Conservation (phyloP, 352 stramenopile genomes). For the Phytophthora podocarpi region DNA sequence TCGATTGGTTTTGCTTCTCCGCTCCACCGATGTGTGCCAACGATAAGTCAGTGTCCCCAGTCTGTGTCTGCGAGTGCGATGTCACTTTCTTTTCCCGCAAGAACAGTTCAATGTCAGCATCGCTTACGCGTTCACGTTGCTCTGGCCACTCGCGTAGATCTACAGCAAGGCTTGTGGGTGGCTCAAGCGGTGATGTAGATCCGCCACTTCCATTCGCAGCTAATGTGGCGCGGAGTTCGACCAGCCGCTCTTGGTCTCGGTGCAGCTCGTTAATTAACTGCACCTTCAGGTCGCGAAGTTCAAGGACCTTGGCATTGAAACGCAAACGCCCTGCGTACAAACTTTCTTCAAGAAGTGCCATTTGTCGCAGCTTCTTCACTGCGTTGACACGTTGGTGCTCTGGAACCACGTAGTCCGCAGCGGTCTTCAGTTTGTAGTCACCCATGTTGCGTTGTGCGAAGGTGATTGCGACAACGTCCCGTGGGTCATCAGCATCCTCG, state of each 20-base stretch:
- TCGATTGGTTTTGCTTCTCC: slow-evolving; percentile 24
- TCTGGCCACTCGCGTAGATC: slow-evolving; percentile 90
- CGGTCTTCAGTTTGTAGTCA: slow-evolving; percentile 93
- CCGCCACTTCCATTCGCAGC: not conserved
- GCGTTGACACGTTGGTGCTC: slow-evolving; percentile 90
- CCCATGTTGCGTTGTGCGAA: slow-evolving; percentile 90
- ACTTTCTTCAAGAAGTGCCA: slow-evolving; percentile 82
- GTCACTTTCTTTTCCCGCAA: slow-evolving; percentile 57
- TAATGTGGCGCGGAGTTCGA: slow-evolving; percentile 54
- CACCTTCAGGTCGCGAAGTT: slow-evolving; percentile 89
- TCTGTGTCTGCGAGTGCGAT: slow-evolving; percentile 34
- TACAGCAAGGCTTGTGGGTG: slow-evolving; percentile 36
- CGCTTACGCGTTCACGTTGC: slow-evolving; percentile 82
- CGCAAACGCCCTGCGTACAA: slow-evolving; percentile 79
- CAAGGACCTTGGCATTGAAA: slow-evolving; percentile 92
- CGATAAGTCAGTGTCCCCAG: not conserved
- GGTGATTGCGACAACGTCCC: slow-evolving; percentile 91
- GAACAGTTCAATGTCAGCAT: slow-evolving; percentile 80
- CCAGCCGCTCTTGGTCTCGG: slow-evolving; percentile 56
- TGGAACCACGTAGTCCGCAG: slow-evolving; percentile 87
- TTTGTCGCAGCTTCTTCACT: slow-evolving; percentile 88
- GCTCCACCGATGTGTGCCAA: slow-evolving; percentile 5
- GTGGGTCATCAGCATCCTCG: slow-evolving; percentile 90
- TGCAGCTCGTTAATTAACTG: slow-evolving; percentile 78
- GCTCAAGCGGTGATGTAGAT: not conserved